A percentile compares a stretch with the other conserved stretches of the same genome.
Evolutionary conservation across 768 basidiomycete species (phyloP).

Genomic region (Calocera cornea): DNA sequence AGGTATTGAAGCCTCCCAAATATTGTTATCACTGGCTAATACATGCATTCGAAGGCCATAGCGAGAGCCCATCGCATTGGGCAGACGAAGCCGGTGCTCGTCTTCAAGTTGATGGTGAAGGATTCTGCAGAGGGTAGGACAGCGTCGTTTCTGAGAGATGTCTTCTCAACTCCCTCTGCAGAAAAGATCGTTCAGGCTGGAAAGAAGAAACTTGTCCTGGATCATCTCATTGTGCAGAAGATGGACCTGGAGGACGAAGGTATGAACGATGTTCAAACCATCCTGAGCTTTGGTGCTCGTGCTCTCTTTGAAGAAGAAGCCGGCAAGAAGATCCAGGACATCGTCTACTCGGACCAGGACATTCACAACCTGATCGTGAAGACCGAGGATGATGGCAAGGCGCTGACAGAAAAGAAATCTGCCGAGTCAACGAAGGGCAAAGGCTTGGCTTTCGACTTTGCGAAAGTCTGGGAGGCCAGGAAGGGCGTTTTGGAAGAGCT

Average conservation of each 20-base stretch:
- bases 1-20: slow-evolving; percentile 38
- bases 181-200: slow-evolving; percentile 84
- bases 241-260: slow-evolving; percentile 75
- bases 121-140: slow-evolving; percentile 71
- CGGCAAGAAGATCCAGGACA: slow-evolving; percentile 42
- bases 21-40: neutral
- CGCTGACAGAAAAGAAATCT: slow-evolving; percentile 20
- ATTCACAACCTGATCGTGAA: slow-evolving; percentile 77
- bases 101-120: slow-evolving; percentile 94
- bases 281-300: slow-evolving; percentile 78
- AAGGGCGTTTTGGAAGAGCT: slow-evolving; percentile 59
- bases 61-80: slow-evolving; percentile 90
- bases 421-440: slow-evolving; percentile 32
- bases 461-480: slow-evolving; percentile 81
- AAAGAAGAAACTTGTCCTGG: slow-evolving; percentile 89
- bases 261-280: slow-evolving; percentile 71
- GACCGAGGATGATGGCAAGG: slow-evolving; percentile 54
- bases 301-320: slow-evolving; percentile 62
- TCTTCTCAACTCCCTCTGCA: slow-evolving; percentile 21
- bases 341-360: slow-evolving; percentile 66
- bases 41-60: slow-evolving; percentile 56
- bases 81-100: slow-evolving; percentile 84
- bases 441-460: slow-evolving; percentile 64
- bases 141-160: neutral
- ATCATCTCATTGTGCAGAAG: slow-evolving; percentile 91